Conservation (phyloP, 768 basidiomycete species). For the Tricholoma furcatifolium region DNA sequence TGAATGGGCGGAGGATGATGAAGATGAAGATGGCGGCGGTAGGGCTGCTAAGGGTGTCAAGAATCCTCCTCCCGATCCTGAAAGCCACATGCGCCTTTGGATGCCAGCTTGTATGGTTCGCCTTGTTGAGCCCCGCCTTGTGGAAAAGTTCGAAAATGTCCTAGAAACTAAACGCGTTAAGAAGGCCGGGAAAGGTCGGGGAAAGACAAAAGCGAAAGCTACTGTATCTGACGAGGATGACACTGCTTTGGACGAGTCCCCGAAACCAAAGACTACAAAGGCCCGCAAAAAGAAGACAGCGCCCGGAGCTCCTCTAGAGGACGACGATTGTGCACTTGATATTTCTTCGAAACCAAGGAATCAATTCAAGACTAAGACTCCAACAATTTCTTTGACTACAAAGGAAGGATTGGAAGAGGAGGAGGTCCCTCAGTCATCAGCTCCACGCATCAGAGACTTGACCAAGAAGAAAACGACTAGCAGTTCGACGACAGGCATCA, state of each 20-base stretch:
- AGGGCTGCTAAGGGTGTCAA: constrained; percentile 24
- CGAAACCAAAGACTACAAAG: constrained; percentile 4
- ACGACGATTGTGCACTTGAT: too few species aligned
- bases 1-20: constrained; percentile 52
- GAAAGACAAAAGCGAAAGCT: constrained; percentile 16
- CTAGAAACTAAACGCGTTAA: constrained; percentile 48
- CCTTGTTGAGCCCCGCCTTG: constrained; percentile 64
- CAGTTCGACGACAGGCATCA: neutral
- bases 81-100: constrained; percentile 69
- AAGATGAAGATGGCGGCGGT: constrained; percentile 35
- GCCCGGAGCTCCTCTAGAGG: too few species aligned
- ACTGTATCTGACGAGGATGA: constrained; percentile 7
- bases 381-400: neutral
- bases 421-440: neutral
- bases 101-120: constrained; percentile 79
- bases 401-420: neutral
- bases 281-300: too few species aligned
- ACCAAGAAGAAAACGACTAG: constrained; percentile 15
- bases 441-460: constrained; percentile 17
- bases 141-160: constrained; percentile 55
- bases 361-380: neutral
- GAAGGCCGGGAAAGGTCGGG: constrained; percentile 43
- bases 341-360: neutral
- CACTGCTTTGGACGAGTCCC: constrained; percentile 2
- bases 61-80: constrained; percentile 46